A percentile compares a stretch with the other conserved stretches of the same genome.
Conservation (phyloP, 2,329 filamentous ascomycete species). For the Colletotrichum sp. region DNA sequence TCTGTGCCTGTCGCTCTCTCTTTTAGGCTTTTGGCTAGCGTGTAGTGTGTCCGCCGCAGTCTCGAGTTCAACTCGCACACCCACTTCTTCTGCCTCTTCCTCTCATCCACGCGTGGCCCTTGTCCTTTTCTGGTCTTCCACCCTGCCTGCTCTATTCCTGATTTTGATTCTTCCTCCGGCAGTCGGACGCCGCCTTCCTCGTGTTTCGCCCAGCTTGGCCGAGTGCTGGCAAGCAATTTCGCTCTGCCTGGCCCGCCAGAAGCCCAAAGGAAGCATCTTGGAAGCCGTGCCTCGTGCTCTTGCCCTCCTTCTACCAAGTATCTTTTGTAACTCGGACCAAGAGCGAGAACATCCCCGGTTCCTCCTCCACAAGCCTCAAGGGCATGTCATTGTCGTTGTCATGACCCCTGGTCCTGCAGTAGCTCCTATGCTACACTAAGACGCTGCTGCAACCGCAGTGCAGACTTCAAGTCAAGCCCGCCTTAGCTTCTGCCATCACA, state of each 20-base stretch:
- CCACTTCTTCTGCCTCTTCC: background rate
- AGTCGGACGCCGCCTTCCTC: slow-evolving; percentile 8
- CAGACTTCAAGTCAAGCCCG: background rate
- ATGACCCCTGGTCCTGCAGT: background rate
- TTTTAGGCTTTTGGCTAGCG: background rate
- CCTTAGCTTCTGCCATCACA: background rate
- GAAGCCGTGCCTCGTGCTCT: background rate
- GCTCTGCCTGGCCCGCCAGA: slow-evolving; percentile 1
- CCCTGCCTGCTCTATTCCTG: slow-evolving; percentile 14
- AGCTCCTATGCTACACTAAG: background rate
- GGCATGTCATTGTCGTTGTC: background rate
- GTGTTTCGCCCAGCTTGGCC: slow-evolving; percentile 15
- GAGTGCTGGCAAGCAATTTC: slow-evolving; percentile 7
- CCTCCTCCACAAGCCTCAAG: background rate
- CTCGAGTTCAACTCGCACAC: background rate
- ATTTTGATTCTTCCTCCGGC: slow-evolving; percentile 16
- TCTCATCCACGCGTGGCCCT: background rate
- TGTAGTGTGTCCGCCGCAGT: background rate
- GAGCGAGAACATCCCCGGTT: background rate
- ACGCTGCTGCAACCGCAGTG: slow-evolving; percentile 17
- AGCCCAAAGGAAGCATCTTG: slow-evolving; percentile 1
- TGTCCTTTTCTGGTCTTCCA: background rate
- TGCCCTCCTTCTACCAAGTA: background rate
- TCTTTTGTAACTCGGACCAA: background rate
- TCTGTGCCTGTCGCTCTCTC: background rate